Base-by-base conservation (phyloP, 495 filamentous ascomycete species). In the Tuber calosporum region DNA sequence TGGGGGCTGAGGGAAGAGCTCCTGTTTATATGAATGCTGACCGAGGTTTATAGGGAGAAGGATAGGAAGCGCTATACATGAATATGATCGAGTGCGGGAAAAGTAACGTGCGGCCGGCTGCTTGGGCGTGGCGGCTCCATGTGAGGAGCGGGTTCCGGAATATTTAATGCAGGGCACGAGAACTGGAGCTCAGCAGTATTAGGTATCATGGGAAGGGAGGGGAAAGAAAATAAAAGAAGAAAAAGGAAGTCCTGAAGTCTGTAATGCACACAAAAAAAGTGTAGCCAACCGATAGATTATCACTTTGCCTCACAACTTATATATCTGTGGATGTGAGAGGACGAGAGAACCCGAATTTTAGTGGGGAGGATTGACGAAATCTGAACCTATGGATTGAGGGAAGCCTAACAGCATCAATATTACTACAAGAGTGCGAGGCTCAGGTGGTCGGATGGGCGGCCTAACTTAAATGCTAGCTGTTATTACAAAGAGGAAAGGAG, bases 121-220 rank as follows among this genome's bases (percentile, higher is more conserved):
- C 34, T 26, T 34, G 53, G 53, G 53, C 17, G 53, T 5, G n/a
- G 48, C 17, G 53, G 26, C 1, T n/a, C 53, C 53, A 34, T 62
- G 26, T 34, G 34, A 34, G 19, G 53, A 62, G 53, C 26, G 26
- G 53, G 0, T 62, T 62, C 53, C 53, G 30, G 7, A 30, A 34
- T 62, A 19, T 62, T 62, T 30, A 34, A 62, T 62, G 53, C 53
- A 34, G 53, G 53, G 53, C 26, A 62, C 53, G 53, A 62, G 53
- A 62, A 19, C 13, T 19, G 15, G 11, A 62, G 53, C 53, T 34
- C 13, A 15, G 19, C 26, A 4, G n/a, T 58, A 26, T 22, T 48
- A 26, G 13, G 2, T 30, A 62, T 34, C 11, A 34, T 62, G 15
- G 11, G 53, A 62, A 30, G 53, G 15, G 53, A 62, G 13, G 13